These are phyloP conservation scores for Solanum chilense DNA, from an alignment of 257 asterid genomes.

Conservation along the genomic window DNA sequence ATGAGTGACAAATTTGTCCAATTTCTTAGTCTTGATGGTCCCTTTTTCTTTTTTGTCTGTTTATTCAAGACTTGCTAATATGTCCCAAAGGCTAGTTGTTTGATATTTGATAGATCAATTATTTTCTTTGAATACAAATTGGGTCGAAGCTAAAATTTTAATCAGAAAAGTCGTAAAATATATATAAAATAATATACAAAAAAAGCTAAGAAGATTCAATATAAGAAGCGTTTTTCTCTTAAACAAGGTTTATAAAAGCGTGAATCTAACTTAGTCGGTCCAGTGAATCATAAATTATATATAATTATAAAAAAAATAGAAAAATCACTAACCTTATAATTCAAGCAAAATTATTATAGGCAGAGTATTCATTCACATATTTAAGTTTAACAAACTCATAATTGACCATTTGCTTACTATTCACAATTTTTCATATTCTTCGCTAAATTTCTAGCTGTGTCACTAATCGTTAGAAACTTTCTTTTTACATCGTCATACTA, in stretches of 20 bases:
- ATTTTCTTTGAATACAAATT: background rate
- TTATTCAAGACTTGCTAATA: background rate
- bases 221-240: background rate
- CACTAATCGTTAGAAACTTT: background rate
- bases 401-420: too few species aligned
- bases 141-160: background rate
- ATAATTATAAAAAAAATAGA: too few species aligned
- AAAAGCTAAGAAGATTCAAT: background rate
- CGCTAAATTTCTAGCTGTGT: background rate
- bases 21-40: background rate
- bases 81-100: background rate
- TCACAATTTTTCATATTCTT: too few species aligned
- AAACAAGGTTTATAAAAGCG: too few species aligned
- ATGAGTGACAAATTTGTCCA: background rate
- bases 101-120: background rate
- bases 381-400: background rate
- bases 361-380: background rate
- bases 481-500: background rate
- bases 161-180: background rate
- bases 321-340: too few species aligned
- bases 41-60: background rate
- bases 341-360: too few species aligned
- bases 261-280: too few species aligned
- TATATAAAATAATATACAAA: too few species aligned
- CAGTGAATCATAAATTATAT: background rate